These are phyloP conservation scores for Chloris gayana DNA, from an alignment of 176 grass and related monocot species.

Conservation along the genomic window DNA sequence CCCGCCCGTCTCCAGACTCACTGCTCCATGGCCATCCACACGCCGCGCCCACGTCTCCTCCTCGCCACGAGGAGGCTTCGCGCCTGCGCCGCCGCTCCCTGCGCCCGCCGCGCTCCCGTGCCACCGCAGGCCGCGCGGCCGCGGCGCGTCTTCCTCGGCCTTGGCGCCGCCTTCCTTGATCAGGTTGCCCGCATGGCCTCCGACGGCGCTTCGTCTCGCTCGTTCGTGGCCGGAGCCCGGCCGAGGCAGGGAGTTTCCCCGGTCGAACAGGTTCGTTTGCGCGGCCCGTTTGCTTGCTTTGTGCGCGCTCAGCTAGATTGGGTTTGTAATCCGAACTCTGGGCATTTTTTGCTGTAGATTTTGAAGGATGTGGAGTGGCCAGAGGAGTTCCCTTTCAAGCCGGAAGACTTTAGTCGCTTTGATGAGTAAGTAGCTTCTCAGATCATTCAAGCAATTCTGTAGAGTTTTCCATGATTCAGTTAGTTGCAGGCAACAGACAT, in stretches of 20 bases:
- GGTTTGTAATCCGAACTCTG: neutral
- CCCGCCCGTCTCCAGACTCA: neutral
- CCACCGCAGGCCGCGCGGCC: conserved; percentile 18
- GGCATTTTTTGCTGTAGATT: conserved; percentile 47
- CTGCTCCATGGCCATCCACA: conserved; percentile 54
- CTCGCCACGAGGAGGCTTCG: conserved; percentile 38
- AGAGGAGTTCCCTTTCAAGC: conserved; percentile 89
- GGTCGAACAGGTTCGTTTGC: conserved; percentile 71
- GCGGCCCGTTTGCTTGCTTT: neutral
- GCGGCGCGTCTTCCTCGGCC: conserved; percentile 79
- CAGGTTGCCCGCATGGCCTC: conserved; percentile 70
- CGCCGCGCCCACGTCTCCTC: conserved; percentile 38
- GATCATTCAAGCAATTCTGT: neutral
- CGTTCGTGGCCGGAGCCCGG: conserved; percentile 72
- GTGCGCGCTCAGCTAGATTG: neutral
- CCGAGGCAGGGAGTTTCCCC: conserved; percentile 70
- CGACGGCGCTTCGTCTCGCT: conserved; percentile 44
- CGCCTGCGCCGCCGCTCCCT: conserved; percentile 4
- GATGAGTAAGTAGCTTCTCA: conserved; percentile 62
- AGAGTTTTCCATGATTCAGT: neutral
- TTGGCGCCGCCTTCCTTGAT: conserved; percentile 60
- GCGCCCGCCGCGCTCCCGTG: conserved; percentile 25
- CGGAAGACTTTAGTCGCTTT: conserved; percentile 90
- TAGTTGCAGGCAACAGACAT: neutral
- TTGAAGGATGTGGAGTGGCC: conserved; percentile 92